Conservation (phyloP, 1,284 basidiomycete genomes). For the Termitomyces sp. region DNA sequence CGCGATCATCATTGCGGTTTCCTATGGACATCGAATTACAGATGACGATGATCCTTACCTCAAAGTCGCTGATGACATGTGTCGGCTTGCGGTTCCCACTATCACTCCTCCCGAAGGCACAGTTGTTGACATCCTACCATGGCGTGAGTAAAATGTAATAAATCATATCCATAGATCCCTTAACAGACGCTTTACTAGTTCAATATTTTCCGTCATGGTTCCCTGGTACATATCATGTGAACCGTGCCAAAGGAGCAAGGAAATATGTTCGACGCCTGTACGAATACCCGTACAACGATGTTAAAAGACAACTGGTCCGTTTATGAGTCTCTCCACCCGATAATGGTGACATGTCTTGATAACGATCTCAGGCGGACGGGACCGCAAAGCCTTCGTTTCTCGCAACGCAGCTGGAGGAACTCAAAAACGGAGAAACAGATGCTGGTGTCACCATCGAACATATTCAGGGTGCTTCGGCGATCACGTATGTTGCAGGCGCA, state of each 20-base stretch:
- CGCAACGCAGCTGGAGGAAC: constrained; percentile 9
- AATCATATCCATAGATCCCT: neutral
- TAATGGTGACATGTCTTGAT: neutral
- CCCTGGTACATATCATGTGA: constrained; percentile 19
- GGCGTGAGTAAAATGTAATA: constrained; percentile 4
- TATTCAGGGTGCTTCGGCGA: constrained; percentile 11
- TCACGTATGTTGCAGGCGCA: constrained; percentile 12
- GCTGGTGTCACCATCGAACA: constrained; percentile 4
- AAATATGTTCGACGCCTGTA: constrained; percentile 7
- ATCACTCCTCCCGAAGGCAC: constrained; percentile 16
- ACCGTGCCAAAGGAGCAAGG: constrained; percentile 5
- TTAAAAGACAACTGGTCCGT: constrained; percentile 16
- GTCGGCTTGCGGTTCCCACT: constrained; percentile 5
- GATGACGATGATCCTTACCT: constrained; percentile 19
- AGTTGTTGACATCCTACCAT: constrained; percentile 19
- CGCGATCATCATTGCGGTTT: constrained; percentile 17
- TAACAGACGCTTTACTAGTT: constrained; percentile 10
- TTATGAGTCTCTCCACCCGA: neutral
- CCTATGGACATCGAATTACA: constrained; percentile 18
- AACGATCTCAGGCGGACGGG: constrained; percentile 13
- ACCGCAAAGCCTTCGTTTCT: constrained; percentile 16
- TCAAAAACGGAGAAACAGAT: constrained; percentile 3
- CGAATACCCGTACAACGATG: constrained; percentile 16
- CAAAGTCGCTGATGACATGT: constrained; percentile 9
- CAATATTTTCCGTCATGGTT: constrained; percentile 23